These are phyloP conservation scores for Zea luxurians DNA, from an alignment of 176 grass and related monocot genomes.

Conservation along the genomic window DNA sequence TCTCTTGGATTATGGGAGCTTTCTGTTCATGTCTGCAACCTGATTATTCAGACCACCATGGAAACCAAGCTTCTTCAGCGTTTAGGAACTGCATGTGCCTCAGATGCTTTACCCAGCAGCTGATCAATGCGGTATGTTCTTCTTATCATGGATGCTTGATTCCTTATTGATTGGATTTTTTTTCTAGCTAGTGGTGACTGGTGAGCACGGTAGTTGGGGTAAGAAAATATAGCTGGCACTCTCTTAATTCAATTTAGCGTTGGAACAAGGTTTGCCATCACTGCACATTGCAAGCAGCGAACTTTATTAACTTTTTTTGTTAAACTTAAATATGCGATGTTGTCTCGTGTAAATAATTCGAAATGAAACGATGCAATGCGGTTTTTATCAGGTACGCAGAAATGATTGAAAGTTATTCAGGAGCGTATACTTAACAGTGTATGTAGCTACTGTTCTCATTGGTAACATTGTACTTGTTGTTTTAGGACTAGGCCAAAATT, in stretches of 20 bases:
- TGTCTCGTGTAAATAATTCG: neutral
- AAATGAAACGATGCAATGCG: neutral
- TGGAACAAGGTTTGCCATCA: neutral
- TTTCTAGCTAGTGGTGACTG: neutral
- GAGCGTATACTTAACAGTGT: neutral
- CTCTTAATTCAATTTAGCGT: neutral
- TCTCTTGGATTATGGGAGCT: conserved; percentile 65
- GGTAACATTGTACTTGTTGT: neutral
- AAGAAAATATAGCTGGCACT: neutral
- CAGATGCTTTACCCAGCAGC: conserved; percentile 77
- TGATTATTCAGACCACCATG: conserved; percentile 60
- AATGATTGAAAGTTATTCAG: neutral
- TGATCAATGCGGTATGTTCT: conserved; percentile 62
- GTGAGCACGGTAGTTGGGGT: neutral
- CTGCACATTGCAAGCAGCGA: neutral
- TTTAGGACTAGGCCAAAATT: neutral
- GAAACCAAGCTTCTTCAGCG: conserved; percentile 36
- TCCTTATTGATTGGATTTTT: neutral
- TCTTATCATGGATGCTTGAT: conserved; percentile 1
- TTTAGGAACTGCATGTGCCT: conserved; percentile 73
- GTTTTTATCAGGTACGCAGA: neutral
- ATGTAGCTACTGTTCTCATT: neutral
- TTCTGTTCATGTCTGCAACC: conserved; percentile 75
- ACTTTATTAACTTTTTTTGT: neutral
- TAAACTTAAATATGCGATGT: neutral